phyloP scores from a whole-genome alignment of 1,284 basidiomycete genomes.

The Apiotrichum veenhuisii region DNA sequence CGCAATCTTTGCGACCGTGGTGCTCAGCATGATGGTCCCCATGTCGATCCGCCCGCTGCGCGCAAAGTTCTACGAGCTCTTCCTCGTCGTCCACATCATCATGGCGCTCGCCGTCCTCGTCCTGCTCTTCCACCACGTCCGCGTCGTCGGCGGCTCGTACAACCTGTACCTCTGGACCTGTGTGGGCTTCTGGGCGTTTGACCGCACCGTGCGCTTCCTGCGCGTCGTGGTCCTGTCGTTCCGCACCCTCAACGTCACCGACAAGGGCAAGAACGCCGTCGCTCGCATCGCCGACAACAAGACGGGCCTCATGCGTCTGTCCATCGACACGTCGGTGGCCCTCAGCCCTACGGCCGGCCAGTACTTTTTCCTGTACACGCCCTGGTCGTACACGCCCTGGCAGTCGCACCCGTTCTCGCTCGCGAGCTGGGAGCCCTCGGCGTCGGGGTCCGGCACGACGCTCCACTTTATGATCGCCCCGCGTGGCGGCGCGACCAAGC shows the following conservation, averaged over 20 bases:
- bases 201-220: constrained; percentile 27
- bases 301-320: constrained; percentile 27
- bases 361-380: constrained; percentile 35
- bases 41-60: constrained; percentile 24
- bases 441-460: constrained; percentile 2
- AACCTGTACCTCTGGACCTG: constrained; percentile 27
- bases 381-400: constrained; percentile 25
- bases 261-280: constrained; percentile 15
- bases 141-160: constrained; percentile 17
- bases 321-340: constrained; percentile 19
- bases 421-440: constrained; percentile 8
- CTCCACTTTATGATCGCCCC: constrained; percentile 32
- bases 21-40: constrained; percentile 19
- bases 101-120: constrained; percentile 21
- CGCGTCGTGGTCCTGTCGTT: constrained; percentile 26
- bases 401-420: constrained; percentile 39
- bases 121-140: constrained; percentile 24
- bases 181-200: constrained; percentile 29
- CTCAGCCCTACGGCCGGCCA: constrained; percentile 24
- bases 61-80: constrained; percentile 24
- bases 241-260: constrained; percentile 5
- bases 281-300: constrained; percentile 14
- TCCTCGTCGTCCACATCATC: constrained; percentile 28
- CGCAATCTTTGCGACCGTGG: constrained; percentile 19
- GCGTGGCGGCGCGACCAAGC: constrained; percentile 22